Conservation (phyloP, 2,329 filamentous ascomycete species). For the Fusarium tuaranense region DNA sequence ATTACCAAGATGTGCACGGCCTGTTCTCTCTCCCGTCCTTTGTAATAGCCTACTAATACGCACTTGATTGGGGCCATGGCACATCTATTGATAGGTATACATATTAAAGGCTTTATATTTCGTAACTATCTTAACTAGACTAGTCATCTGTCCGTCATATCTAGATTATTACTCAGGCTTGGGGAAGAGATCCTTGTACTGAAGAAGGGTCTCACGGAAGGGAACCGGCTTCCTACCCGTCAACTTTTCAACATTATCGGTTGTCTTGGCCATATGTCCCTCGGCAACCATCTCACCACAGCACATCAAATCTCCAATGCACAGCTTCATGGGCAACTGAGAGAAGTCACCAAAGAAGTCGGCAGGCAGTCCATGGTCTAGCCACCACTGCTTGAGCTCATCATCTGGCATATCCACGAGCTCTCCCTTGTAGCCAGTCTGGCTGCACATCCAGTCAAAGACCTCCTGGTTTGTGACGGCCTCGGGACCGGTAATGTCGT, state of each 20-base stretch:
- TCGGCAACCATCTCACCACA: constrained; percentile 41
- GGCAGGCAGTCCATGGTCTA: constrained; percentile 32
- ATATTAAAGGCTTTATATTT: not conserved
- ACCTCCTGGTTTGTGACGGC: constrained; percentile 37
- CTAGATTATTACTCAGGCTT: not conserved
- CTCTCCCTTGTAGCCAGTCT: constrained; percentile 35
- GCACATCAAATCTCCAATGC: constrained; percentile 39
- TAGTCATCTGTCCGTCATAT: not conserved
- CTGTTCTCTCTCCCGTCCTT: no score
- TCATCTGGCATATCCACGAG: constrained; percentile 39
- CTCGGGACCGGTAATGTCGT: constrained; percentile 36
- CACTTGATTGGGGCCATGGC: not conserved
- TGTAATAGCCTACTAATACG: not conserved
- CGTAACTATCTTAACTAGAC: not conserved
- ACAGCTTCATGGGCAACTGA: constrained; percentile 40
- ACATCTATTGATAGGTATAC: not conserved
- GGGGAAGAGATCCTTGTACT: constrained; percentile 40
- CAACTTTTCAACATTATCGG: constrained; percentile 40
- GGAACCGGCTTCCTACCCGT: constrained; percentile 34
- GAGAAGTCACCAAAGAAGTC: constrained; percentile 43
- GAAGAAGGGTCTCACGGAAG: constrained; percentile 33
- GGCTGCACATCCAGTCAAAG: constrained; percentile 38
- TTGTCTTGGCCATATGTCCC: constrained; percentile 32
- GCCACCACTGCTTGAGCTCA: constrained; percentile 39
- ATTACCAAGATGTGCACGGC: no score